phyloP scores from a whole-genome alignment of 306 rosid species.

The Ochetophila trinervis region DNA sequence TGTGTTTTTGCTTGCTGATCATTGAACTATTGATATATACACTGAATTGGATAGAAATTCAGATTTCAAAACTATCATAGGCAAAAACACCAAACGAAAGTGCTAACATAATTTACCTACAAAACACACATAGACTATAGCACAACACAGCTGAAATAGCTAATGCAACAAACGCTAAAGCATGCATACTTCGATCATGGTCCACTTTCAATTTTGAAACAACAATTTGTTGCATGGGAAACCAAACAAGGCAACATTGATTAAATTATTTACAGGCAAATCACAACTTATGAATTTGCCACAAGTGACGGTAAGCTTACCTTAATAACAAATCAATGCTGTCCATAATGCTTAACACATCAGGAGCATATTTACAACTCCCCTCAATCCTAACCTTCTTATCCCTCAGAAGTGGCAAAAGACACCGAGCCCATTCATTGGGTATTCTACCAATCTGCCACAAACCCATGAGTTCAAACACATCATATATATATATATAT shows the following conservation, averaged over 20 bases:
- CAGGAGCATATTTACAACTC: slow-evolving; percentile 63
- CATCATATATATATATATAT: background rate
- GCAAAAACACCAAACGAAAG: background rate
- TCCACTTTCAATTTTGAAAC: background rate
- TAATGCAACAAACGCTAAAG: background rate
- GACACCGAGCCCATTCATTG: slow-evolving; percentile 91
- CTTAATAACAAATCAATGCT: slow-evolving; percentile 65
- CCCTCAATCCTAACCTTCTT: slow-evolving; percentile 68
- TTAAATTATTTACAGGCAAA: background rate
- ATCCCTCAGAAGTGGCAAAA: slow-evolving; percentile 82
- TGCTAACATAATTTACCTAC: background rate
- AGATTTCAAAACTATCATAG: slow-evolving; percentile 19
- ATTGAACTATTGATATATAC: slow-evolving; percentile 66
- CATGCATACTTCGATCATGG: background rate
- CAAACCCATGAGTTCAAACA: slow-evolving; percentile 24
- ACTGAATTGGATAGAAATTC: slow-evolving; percentile 37
- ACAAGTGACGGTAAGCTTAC: slow-evolving; percentile 32
- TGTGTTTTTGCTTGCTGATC: slow-evolving; percentile 62
- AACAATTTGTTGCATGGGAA: background rate
- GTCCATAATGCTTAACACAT: slow-evolving; percentile 73
- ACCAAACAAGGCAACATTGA: background rate
- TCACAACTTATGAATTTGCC: background rate
- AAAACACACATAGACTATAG: background rate
- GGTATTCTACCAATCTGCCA: slow-evolving; percentile 93
- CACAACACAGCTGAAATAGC: background rate